Percentiles rank a stretch among this genome's conserved stretches.
Evolutionary conservation across 2,329 filamentous ascomycete species (phyloP).

Genomic region (Pseudogymnoascus sp.): DNA sequence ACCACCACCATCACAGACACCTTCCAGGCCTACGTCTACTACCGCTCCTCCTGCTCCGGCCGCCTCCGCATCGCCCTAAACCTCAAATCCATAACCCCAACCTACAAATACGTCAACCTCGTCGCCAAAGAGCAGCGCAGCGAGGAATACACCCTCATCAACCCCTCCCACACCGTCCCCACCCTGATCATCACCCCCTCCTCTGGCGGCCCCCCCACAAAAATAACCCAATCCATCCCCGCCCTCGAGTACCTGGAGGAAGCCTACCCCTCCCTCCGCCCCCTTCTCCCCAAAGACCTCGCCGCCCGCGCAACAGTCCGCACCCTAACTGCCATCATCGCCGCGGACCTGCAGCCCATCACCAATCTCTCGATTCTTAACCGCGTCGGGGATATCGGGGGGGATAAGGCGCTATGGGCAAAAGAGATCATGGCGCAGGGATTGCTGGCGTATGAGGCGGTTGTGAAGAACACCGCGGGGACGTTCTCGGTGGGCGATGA

Average conservation of each 20-base stretch:
- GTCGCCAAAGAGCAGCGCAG: constrained; percentile 45
- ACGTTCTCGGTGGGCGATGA: constrained; percentile 48
- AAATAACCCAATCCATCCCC: constrained; percentile 50
- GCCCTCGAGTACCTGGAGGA: constrained; percentile 59
- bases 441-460: constrained; percentile 48
- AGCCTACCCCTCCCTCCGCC: constrained; percentile 32
- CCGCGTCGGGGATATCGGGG: constrained; percentile 38
- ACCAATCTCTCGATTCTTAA: constrained; percentile 50
- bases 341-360: constrained; percentile 51
- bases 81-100: constrained; percentile 46
- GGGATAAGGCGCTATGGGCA: constrained; percentile 43
- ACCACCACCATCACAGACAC: neutral
- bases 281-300: constrained; percentile 42
- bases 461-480: constrained; percentile 35
- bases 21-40: constrained; percentile 44
- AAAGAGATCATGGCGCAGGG: constrained; percentile 44
- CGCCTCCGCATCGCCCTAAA: constrained; percentile 53
- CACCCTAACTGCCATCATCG: constrained; percentile 47
- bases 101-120: constrained; percentile 44
- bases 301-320: constrained; percentile 43
- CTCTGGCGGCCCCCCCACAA: constrained; percentile 27
- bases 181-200: constrained; percentile 38
- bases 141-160: constrained; percentile 39
- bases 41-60: constrained; percentile 55
- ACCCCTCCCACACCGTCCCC: constrained; percentile 49